phyloP scores from a whole-genome alignment of 2,329 filamentous ascomycete genomes.

The Daldinia sp. region DNA sequence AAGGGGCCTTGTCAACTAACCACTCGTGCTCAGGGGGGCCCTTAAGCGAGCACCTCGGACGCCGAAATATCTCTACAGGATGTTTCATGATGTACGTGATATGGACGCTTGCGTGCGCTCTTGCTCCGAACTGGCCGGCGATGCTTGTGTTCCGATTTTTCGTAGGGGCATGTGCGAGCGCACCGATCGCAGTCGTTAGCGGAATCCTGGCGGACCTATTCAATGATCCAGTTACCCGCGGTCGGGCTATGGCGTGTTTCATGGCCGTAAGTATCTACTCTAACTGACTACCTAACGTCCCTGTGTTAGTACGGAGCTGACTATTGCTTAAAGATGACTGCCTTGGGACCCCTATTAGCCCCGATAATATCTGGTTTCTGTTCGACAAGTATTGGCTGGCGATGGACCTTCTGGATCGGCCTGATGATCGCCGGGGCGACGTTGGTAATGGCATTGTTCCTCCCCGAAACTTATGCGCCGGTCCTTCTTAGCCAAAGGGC shows the following conservation, averaged over 20 bases:
- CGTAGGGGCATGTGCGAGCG: slow-evolving; percentile 62
- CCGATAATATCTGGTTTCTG: slow-evolving; percentile 72
- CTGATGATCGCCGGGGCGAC: slow-evolving; percentile 72
- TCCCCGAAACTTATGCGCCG: slow-evolving; percentile 71
- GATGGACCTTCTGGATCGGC: slow-evolving; percentile 75
- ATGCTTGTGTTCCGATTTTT: slow-evolving; percentile 65
- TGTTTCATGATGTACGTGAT: slow-evolving; percentile 59
- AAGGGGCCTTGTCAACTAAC: not conserved
- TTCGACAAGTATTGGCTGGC: slow-evolving; percentile 67
- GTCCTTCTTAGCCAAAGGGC: slow-evolving; percentile 66
- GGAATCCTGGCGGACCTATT: slow-evolving; percentile 74
- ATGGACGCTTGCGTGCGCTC: slow-evolving; percentile 64
- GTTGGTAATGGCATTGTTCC: slow-evolving; percentile 65
- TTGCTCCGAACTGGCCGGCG: slow-evolving; percentile 61
- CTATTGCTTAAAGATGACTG: slow-evolving; percentile 58
- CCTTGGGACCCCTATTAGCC: slow-evolving; percentile 71
- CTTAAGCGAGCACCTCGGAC: slow-evolving; percentile 70
- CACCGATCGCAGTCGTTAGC: slow-evolving; percentile 68
- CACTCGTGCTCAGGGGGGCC: slow-evolving; percentile 60
- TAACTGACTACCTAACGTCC: not conserved
- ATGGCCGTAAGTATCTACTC: slow-evolving; percentile 61
- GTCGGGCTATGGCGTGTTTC: slow-evolving; percentile 69
- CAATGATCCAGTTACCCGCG: slow-evolving; percentile 61
- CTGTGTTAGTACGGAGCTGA: slow-evolving; percentile 14
- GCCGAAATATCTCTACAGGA: slow-evolving; percentile 55